Evolutionary conservation across 2,329 filamentous ascomycete genomes (phyloP), one percentile per base, ranked within the genome.

Genomic region (Lachnellula hyalina): DNA sequence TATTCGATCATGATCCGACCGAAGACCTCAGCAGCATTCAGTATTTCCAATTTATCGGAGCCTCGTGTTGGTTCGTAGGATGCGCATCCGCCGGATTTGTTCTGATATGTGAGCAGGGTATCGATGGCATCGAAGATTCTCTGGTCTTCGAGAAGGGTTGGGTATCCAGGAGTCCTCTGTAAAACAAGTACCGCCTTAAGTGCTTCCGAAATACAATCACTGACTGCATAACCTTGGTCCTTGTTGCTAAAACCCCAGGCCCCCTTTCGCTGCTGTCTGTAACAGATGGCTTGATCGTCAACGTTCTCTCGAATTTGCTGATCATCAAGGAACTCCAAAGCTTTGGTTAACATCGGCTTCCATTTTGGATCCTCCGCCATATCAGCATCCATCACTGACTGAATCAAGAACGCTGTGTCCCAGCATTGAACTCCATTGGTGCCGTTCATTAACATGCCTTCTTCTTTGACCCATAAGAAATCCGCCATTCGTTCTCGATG

Each of bases 1-100:
- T 99, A 99, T 68, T 97, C 93, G 52, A 99, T 87, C 94, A 99
- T 99, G 74, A 99, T 99, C 19, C 86, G 82, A 14, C 90, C 92
- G 71, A 99, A 99, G 0, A 99, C 92, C 70, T 99, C 94, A 1
- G 94, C 94, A 0, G 93, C 93, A 67, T 99, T 99, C 44, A 99
- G 81, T 70, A 85, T 79, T 71, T 99, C 94, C 62, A 97, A 71
- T 62, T 81, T 82, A 62, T 88, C 79, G 9, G 89, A 87, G 2
- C 87, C 93, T 25, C 94, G 84, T 1, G 86, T 87, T 1, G 82
- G 82, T 68, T 99, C 94, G 70, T 99, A 99, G 15, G 90, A 94
- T 0, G 90, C 89, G 68, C 91, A 93, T 3, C 90, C 94, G 21
- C 92, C 92, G 11, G 85, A 87, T 45, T 75, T 69, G 70, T 96